Percentiles rank a stretch among this genome's conserved stretches.
These are phyloP conservation scores for Verticillium longisporum DNA, from an alignment of 2,329 filamentous ascomycete species.

Conservation along the genomic window DNA sequence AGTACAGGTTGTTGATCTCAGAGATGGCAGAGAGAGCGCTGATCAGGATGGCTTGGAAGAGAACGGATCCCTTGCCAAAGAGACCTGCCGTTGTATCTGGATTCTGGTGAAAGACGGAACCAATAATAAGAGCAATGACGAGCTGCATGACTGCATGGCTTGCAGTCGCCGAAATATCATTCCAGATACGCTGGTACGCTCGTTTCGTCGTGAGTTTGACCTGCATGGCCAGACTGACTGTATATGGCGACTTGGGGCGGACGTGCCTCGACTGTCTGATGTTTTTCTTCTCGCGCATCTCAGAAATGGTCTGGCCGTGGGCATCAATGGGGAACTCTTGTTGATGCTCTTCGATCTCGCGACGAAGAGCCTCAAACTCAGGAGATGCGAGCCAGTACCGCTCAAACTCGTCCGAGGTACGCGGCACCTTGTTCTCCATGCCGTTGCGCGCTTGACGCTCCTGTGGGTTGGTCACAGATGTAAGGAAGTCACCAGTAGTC, in stretches of 20 bases:
- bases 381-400: constrained; percentile 35
- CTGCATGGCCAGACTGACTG: constrained; percentile 49
- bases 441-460: constrained; percentile 51
- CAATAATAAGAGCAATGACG: constrained; percentile 53
- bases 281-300: constrained; percentile 41
- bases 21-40: constrained; percentile 52
- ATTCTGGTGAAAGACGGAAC: constrained; percentile 51
- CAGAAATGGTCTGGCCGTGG: constrained; percentile 26
- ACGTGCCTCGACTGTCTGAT: constrained; percentile 44
- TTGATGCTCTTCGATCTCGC: constrained; percentile 45
- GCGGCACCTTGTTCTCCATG: constrained; percentile 54
- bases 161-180: constrained; percentile 40
- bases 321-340: constrained; percentile 34
- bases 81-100: constrained; percentile 43
- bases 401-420: constrained; percentile 65
- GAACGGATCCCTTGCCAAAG: constrained; percentile 44
- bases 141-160: constrained; percentile 40
- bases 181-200: constrained; percentile 45
- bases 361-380: constrained; percentile 32
- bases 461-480: constrained; percentile 57
- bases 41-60: constrained; percentile 55
- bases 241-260: constrained; percentile 48
- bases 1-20: constrained; percentile 41
- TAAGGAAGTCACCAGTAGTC: constrained; percentile 64
- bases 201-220: constrained; percentile 42